Conservation (phyloP, 192 early-diverging fungal species). For the Podila epicladia region DNA sequence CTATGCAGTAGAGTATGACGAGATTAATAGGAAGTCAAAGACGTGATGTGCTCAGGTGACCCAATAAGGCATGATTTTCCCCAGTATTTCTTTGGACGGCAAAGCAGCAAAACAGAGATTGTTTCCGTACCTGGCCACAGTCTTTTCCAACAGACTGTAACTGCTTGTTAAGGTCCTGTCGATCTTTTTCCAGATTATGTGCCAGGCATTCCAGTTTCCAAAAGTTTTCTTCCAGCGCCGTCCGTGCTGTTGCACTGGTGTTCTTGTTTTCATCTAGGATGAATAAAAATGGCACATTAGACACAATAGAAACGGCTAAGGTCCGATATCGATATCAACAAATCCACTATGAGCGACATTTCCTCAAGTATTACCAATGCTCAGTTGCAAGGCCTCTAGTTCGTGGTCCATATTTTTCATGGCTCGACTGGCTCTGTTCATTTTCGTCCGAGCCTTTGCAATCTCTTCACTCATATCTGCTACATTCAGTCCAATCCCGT, state of each 20-base stretch:
- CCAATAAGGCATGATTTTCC: not conserved
- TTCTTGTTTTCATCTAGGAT: constrained; percentile 38
- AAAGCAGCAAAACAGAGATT: too few species aligned
- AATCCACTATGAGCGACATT: too few species aligned
- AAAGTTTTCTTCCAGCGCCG: constrained; percentile 48
- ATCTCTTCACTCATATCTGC: constrained; percentile 45
- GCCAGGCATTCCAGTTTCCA: constrained; percentile 46
- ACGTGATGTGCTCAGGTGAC: not conserved
- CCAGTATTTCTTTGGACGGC: not conserved
- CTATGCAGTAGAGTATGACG: not conserved
- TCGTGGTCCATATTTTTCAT: constrained; percentile 48
- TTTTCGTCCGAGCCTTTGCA: constrained; percentile 28
- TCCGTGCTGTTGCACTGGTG: constrained; percentile 28
- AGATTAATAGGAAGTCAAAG: not conserved
- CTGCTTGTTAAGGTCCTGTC: constrained; percentile 27
- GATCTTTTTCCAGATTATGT: constrained; percentile 34
- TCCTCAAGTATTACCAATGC: constrained; percentile 22
- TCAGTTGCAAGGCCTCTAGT: constrained; percentile 33
- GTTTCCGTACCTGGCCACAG: constrained; percentile 14
- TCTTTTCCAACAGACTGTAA: constrained; percentile 24
- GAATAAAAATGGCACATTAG: not conserved
- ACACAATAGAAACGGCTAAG: not conserved
- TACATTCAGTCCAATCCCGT: constrained; percentile 30
- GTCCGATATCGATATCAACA: too few species aligned
- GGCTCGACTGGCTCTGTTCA: constrained; percentile 41